phyloP scores from a whole-genome alignment of 2,329 filamentous ascomycete species.

The Microcera coccophila region DNA sequence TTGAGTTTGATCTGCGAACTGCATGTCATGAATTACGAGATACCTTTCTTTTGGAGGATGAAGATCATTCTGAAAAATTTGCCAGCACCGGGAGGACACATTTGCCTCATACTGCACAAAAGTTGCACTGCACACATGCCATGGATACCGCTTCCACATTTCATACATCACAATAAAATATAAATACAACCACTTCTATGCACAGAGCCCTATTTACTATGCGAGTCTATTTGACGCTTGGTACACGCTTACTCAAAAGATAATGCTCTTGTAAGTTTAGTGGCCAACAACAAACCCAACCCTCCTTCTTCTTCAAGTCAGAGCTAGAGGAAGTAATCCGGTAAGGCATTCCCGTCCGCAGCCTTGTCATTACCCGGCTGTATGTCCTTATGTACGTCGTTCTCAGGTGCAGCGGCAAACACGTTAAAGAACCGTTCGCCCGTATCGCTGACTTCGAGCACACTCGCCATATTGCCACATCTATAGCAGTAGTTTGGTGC shows the following conservation, averaged over 20 bases:
- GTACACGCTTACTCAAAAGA: constrained; percentile 16
- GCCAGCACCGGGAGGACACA: background rate
- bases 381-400: constrained; percentile 83
- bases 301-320: background rate
- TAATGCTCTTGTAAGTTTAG: constrained; percentile 22
- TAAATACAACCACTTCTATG: constrained; percentile 6
- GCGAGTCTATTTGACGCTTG: constrained; percentile 15
- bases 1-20: background rate
- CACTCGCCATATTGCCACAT: constrained; percentile 95
- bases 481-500: constrained; percentile 94
- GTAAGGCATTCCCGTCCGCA: constrained; percentile 60
- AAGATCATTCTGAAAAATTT: constrained; percentile 4
- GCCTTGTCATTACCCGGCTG: constrained; percentile 71
- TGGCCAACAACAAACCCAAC: background rate
- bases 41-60: constrained; percentile 23
- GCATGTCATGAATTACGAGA: constrained; percentile 28
- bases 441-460: constrained; percentile 89
- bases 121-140: background rate
- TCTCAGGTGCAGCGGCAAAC: constrained; percentile 94
- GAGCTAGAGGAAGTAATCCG: constrained; percentile 66
- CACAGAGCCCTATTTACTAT: constrained; percentile 25
- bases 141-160: background rate
- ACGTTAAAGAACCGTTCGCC: constrained; percentile 97
- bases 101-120: background rate
- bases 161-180: background rate